Conservation (phyloP, 257 asterid genomes). For the Hygrophila difformis region DNA sequence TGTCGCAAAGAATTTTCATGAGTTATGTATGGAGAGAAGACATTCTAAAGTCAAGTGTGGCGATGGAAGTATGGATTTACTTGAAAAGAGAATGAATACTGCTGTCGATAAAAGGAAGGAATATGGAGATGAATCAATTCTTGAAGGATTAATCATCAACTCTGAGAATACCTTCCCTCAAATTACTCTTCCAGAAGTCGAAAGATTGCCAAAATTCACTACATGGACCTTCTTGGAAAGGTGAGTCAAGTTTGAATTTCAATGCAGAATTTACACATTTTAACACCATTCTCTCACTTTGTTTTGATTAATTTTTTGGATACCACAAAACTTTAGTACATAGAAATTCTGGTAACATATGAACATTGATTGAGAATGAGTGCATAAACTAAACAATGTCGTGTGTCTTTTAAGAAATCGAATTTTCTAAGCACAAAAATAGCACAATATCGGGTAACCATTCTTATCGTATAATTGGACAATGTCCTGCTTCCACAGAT, state of each 20-base stretch:
- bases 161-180: slow-evolving; percentile 83
- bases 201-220: slow-evolving; percentile 64
- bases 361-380: too few relatives aligned
- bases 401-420: too few relatives aligned
- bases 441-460: too few relatives aligned
- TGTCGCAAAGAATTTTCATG: slow-evolving; percentile 37
- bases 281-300: too few relatives aligned
- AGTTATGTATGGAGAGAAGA: slow-evolving; percentile 55
- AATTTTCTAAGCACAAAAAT: too few relatives aligned
- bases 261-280: slow-evolving; percentile 12
- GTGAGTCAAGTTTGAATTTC: slow-evolving; percentile 27
- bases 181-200: slow-evolving; percentile 58
- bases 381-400: too few relatives aligned
- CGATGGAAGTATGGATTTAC: slow-evolving; percentile 48
- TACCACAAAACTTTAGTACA: too few relatives aligned
- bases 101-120: slow-evolving; percentile 60
- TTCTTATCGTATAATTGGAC: too few relatives aligned
- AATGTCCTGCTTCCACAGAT: too few relatives aligned
- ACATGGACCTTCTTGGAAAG: slow-evolving; percentile 89
- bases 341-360: too few relatives aligned
- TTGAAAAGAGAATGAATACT: slow-evolving; percentile 82
- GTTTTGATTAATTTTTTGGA: too few relatives aligned
- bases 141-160: slow-evolving; percentile 81
- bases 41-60: slow-evolving; percentile 30
- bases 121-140: slow-evolving; percentile 81